These are phyloP conservation scores for Wickerhamiella azymoides DNA, from an alignment of 805 yeast genomes.

Conservation along the genomic window DNA sequence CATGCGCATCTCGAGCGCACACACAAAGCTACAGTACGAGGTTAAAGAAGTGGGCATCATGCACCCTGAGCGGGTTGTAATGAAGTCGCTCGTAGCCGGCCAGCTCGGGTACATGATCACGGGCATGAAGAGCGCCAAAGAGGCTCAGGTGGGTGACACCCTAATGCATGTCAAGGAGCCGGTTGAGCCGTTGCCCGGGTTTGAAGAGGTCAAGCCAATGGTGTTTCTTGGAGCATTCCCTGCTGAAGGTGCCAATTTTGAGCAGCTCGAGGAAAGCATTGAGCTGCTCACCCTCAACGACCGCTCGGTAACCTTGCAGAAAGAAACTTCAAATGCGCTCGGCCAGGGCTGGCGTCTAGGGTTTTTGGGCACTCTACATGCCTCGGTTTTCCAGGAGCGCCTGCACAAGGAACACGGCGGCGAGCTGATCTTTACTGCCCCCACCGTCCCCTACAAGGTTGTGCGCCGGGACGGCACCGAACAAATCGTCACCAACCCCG, in stretches of 20 bases:
- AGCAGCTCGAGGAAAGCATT: constrained; percentile 76
- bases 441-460: constrained; percentile 86
- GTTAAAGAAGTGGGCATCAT: constrained; percentile 88
- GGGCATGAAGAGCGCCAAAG: constrained; percentile 78
- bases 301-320: constrained; percentile 74
- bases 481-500: constrained; percentile 70
- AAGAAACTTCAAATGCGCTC: constrained; percentile 84
- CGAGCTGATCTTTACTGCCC: constrained; percentile 79
- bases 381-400: constrained; percentile 85
- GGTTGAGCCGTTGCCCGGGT: constrained; percentile 78
- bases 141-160: constrained; percentile 88
- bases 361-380: constrained; percentile 86
- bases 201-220: constrained; percentile 96
- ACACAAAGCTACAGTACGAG: constrained; percentile 63
- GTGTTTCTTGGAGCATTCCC: constrained; percentile 98
- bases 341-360: constrained; percentile 99
- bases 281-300: constrained; percentile 82
- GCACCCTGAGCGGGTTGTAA: constrained; percentile 75
- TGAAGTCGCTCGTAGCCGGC: constrained; percentile 60
- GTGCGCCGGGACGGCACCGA: constrained; percentile 52
- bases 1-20: constrained; percentile 61
- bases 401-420: constrained; percentile 91
- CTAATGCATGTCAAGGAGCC: constrained; percentile 40
- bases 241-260: constrained; percentile 84
- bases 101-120: constrained; percentile 93